Conservation (phyloP, 2,329 filamentous ascomycete genomes). For the Aspergillus sp. region DNA sequence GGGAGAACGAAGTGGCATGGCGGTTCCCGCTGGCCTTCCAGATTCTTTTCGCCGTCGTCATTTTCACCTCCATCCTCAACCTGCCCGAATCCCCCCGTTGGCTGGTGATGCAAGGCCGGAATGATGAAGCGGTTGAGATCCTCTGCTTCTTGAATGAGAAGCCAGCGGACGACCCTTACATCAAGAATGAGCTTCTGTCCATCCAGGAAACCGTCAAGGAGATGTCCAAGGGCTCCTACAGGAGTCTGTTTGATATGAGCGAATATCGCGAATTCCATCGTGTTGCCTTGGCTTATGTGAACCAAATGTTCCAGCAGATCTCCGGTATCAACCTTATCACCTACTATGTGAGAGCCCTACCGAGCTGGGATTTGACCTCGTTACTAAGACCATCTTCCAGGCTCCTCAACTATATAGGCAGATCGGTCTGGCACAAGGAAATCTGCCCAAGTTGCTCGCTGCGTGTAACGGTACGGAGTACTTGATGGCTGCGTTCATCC, state of each 20-base stretch:
- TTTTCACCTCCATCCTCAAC: constrained; percentile 47
- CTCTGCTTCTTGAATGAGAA: constrained; percentile 39
- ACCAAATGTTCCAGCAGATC: constrained; percentile 56
- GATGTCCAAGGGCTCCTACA: constrained; percentile 51
- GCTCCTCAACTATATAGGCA: constrained; percentile 19
- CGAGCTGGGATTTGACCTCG: constrained; percentile 18
- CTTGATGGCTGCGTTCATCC: constrained; percentile 51
- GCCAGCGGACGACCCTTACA: constrained; percentile 48
- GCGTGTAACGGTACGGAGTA: constrained; percentile 55
- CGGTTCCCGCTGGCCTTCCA: constrained; percentile 59
- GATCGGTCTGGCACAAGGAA: constrained; percentile 18
- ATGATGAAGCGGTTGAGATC: constrained; percentile 51
- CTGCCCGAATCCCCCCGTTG: constrained; percentile 60
- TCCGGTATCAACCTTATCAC: constrained; percentile 46
- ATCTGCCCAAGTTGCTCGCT: constrained; percentile 46
- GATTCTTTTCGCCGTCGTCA: constrained; percentile 55
- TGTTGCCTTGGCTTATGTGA: constrained; percentile 55
- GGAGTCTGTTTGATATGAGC: constrained; percentile 59
- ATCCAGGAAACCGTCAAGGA: constrained; percentile 55
- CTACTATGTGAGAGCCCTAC: constrained; percentile 40
- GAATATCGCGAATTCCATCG: constrained; percentile 58
- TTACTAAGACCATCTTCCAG: constrained; percentile 8
- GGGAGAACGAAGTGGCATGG: constrained; percentile 49
- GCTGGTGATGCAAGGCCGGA: constrained; percentile 56
- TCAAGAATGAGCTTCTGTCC: constrained; percentile 49